Percentiles rank a stretch among this genome's conserved stretches.
These are phyloP conservation scores for Cichorium intybus DNA, from an alignment of 140 eudicot species.

Conservation along the genomic window DNA sequence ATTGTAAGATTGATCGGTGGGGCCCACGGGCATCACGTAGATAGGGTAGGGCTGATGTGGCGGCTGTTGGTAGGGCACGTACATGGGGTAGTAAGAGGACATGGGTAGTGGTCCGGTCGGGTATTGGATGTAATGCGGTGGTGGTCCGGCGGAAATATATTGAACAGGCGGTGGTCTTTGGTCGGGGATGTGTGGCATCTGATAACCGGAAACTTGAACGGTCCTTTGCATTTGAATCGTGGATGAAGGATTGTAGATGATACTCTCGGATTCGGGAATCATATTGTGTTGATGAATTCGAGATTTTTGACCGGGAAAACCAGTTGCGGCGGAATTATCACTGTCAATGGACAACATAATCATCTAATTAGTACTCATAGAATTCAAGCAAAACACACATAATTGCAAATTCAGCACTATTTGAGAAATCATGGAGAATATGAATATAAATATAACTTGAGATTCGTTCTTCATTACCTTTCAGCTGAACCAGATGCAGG, in stretches of 20 bases:
- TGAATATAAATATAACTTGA: not conserved
- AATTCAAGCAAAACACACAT: no score
- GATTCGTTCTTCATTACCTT: constrained; percentile 43
- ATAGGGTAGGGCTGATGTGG: constrained; percentile 65
- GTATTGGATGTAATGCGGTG: constrained; percentile 60
- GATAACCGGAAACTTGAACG: constrained; percentile 45
- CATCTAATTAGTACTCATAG: not conserved
- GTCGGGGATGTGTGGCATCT: constrained; percentile 43
- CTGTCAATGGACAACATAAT: constrained; percentile 26
- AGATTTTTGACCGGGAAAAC: constrained; percentile 26
- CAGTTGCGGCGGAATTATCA: constrained; percentile 41
- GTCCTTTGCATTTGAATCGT: constrained; percentile 39
- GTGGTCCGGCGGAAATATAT: constrained; percentile 49
- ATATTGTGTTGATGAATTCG: constrained; percentile 48
- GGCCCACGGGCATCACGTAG: constrained; percentile 63
- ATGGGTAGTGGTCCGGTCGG: constrained; percentile 45
- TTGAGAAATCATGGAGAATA: constrained; percentile 1
- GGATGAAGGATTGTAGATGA: constrained; percentile 42
- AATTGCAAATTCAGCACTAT: not conserved
- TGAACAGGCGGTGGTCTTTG: constrained; percentile 51
- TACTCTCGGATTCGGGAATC: constrained; percentile 42
- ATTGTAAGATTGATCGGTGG: constrained; percentile 49
- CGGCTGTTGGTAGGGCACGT: constrained; percentile 40
- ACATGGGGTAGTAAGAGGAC: constrained; percentile 71
- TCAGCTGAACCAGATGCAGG: constrained; percentile 52